phyloP scores from a whole-genome alignment of 2,329 filamentous ascomycete species.

The Rhinocladiella similis region DNA sequence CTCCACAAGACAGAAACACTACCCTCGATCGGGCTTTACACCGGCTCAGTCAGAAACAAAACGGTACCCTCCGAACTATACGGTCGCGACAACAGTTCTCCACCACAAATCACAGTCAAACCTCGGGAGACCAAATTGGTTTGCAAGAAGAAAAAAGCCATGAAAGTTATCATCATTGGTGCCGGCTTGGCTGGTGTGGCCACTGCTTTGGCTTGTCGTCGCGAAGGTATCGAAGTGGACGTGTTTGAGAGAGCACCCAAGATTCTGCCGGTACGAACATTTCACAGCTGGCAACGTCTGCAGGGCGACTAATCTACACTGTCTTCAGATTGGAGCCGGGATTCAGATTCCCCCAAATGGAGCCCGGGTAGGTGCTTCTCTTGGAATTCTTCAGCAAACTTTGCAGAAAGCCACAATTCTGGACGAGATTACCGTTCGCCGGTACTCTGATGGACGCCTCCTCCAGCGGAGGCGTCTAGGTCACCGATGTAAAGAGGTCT shows the following conservation, averaged over 20 bases:
- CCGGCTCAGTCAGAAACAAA: no score
- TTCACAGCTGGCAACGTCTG: neutral
- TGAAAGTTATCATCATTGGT: conserved; percentile 31
- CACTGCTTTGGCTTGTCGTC: conserved; percentile 30
- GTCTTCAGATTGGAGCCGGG: conserved; percentile 30
- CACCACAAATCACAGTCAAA: no score
- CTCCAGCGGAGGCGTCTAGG: neutral
- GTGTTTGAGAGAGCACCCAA: conserved; percentile 26
- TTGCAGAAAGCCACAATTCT: neutral
- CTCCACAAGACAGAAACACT: no score
- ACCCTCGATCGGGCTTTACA: no score
- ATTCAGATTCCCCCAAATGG: conserved; percentile 33
- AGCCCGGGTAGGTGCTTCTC: conserved; percentile 15
- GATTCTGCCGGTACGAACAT: conserved; percentile 10
- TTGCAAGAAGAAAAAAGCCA: no score
- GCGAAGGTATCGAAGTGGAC: conserved; percentile 22
- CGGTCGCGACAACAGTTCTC: no score
- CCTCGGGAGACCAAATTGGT: no score
- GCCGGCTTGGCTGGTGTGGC: conserved; percentile 45
- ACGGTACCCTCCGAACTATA: no score
- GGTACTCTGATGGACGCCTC: neutral
- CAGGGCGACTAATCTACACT: no score
- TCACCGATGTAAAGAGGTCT: no score
- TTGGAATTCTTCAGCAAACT: conserved; percentile 17
- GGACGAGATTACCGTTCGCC: neutral